Conservation (phyloP, 331 rosid species). For the Phaseolus coccineus region DNA sequence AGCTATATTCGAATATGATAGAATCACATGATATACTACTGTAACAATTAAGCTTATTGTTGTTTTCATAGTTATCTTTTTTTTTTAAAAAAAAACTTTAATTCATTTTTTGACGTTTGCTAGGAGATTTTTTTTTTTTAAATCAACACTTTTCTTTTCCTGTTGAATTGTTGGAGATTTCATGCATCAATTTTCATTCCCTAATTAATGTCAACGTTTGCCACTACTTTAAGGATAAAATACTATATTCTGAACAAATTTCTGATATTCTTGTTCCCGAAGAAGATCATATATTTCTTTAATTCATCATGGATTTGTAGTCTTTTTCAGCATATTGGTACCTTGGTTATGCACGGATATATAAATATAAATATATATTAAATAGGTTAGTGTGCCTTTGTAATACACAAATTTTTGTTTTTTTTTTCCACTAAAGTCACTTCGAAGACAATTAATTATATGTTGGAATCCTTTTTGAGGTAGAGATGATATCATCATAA, state of each 20-base stretch:
- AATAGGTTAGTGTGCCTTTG: background rate
- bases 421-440: background rate
- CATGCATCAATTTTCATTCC: background rate
- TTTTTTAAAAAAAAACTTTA: background rate
- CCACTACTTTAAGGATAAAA: background rate
- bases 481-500: too few relatives aligned
- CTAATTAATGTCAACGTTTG: constrained; percentile 13
- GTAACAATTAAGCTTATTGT: background rate
- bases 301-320: constrained; percentile 8
- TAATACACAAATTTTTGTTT: background rate
- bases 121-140: background rate
- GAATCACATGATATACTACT: too few relatives aligned
- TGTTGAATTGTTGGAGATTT: too few relatives aligned
- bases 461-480: background rate
- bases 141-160: background rate
- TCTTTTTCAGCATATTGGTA: constrained; percentile 44
- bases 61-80: background rate
- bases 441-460: background rate
- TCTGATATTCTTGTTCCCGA: constrained; percentile 16
- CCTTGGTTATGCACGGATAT: background rate
- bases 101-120: background rate
- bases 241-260: background rate
- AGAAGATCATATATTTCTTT: constrained; percentile 41
- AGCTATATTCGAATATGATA: too few relatives aligned
- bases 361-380: background rate